Conservation (phyloP, 148 eudicot species). For the Nepenthes gracilis region DNA sequence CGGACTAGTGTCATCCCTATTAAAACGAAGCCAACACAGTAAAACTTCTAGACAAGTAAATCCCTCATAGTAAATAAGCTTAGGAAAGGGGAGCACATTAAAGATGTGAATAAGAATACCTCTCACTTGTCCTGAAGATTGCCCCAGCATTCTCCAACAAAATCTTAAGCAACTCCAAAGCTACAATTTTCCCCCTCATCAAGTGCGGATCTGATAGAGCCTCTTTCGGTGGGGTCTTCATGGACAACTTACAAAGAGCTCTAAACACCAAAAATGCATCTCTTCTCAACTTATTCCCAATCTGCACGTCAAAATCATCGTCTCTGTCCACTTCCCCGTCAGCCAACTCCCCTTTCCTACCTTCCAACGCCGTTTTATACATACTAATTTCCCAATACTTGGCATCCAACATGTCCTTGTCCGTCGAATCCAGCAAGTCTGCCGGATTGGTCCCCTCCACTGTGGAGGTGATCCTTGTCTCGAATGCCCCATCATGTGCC, state of each 20-base stretch:
- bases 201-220: constrained; percentile 72
- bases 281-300: constrained; percentile 89
- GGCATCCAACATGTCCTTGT: constrained; percentile 98
- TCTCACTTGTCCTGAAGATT: constrained; percentile 90
- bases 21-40: no score
- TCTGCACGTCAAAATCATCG: constrained; percentile 89
- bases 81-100: not conserved
- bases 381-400: constrained; percentile 99
- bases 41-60: no score
- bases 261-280: constrained; percentile 96
- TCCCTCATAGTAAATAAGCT: no score
- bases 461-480: constrained; percentile 58
- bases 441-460: constrained; percentile 93
- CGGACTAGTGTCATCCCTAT: no score
- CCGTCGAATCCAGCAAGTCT: constrained; percentile 92
- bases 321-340: constrained; percentile 83
- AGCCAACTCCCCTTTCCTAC: constrained; percentile 82
- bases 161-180: constrained; percentile 94
- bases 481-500: constrained; percentile 85
- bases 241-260: constrained; percentile 87
- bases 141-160: constrained; percentile 99
- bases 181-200: constrained; percentile 92
- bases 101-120: constrained; percentile 25
- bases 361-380: constrained; percentile 95
- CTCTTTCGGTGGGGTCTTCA: constrained; percentile 99